Conservation (phyloP, 306 rosid species). For the Adenanthera pavonina region DNA sequence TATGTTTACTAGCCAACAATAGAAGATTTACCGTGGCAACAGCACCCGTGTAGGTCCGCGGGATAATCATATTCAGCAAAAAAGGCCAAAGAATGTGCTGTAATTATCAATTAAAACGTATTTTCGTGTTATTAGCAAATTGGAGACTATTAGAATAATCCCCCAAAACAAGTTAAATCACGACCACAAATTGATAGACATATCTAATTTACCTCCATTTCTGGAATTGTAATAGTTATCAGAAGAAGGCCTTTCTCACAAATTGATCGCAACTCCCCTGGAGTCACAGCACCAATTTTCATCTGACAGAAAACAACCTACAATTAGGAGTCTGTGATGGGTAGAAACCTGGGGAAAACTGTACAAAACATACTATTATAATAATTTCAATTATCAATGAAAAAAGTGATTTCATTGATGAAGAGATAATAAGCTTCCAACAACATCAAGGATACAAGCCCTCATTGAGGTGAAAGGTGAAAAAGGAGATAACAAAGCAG, state of each 20-base stretch:
- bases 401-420: slow-evolving; percentile 25
- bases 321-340: slow-evolving; percentile 25
- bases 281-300: slow-evolving; percentile 69
- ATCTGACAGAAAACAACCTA: slow-evolving; percentile 56
- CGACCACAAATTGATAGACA: slow-evolving; percentile 2
- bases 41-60: slow-evolving; percentile 80
- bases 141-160: slow-evolving; percentile 23
- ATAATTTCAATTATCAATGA: slow-evolving; percentile 3
- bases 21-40: slow-evolving; percentile 74
- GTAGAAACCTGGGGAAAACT: slow-evolving; percentile 25
- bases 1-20: slow-evolving; percentile 1
- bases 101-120: slow-evolving; percentile 20
- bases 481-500: slow-evolving; percentile 14
- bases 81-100: slow-evolving; percentile 99
- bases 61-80: slow-evolving; percentile 87
- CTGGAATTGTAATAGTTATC: slow-evolving; percentile 92
- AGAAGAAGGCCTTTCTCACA: slow-evolving; percentile 92
- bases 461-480: slow-evolving; percentile 14
- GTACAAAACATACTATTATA: slow-evolving; percentile 13
- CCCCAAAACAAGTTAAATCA: slow-evolving; percentile 33
- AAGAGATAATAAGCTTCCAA: slow-evolving; percentile 1
- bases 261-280: slow-evolving; percentile 75
- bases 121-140: slow-evolving; percentile 15
- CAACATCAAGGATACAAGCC: neutral
- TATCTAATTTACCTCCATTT: slow-evolving; percentile 82